These are phyloP conservation scores for Ormosia emarginata DNA, from an alignment of 306 rosid species.

Conservation along the genomic window DNA sequence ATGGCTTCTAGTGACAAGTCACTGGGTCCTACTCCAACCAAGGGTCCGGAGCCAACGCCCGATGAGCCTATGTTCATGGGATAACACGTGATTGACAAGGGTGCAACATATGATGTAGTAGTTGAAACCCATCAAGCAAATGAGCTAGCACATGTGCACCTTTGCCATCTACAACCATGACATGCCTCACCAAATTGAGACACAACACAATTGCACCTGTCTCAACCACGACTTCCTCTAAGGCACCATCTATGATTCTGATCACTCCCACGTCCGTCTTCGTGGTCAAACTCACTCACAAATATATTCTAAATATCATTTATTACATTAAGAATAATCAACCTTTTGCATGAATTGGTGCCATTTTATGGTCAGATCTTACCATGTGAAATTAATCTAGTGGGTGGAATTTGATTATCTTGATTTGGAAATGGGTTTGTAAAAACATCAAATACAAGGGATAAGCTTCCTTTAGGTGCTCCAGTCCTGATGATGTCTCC, in stretches of 20 bases:
- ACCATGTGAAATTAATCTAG: too few species aligned
- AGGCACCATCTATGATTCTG: slow-evolving; percentile 78
- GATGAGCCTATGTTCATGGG: slow-evolving; percentile 44
- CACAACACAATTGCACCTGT: slow-evolving; percentile 60
- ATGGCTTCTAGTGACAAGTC: slow-evolving; percentile 34
- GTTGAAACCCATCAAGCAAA: slow-evolving; percentile 61
- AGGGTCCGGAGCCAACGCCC: slow-evolving; percentile 23
- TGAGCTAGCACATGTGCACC: slow-evolving; percentile 58
- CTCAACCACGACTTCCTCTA: slow-evolving; percentile 59
- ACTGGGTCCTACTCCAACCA: slow-evolving; percentile 27
- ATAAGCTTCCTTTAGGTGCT: too few species aligned
- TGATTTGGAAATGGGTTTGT: too few species aligned
- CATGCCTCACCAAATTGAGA: slow-evolving; percentile 67
- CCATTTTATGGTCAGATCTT: too few species aligned
- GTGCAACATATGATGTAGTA: slow-evolving; percentile 59
- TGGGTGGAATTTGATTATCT: too few species aligned
- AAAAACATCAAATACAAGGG: too few species aligned
- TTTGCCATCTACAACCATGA: slow-evolving; percentile 76
- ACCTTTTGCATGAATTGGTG: too few species aligned
- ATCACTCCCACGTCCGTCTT: slow-evolving; percentile 48
- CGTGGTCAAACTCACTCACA: slow-evolving; percentile 26
- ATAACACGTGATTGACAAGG: slow-evolving; percentile 53
- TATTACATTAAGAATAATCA: too few species aligned
- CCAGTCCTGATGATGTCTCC: too few species aligned
- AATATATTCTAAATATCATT: too few species aligned